phyloP scores from a whole-genome alignment of 257 asterid species.

The Solanum acaule region DNA sequence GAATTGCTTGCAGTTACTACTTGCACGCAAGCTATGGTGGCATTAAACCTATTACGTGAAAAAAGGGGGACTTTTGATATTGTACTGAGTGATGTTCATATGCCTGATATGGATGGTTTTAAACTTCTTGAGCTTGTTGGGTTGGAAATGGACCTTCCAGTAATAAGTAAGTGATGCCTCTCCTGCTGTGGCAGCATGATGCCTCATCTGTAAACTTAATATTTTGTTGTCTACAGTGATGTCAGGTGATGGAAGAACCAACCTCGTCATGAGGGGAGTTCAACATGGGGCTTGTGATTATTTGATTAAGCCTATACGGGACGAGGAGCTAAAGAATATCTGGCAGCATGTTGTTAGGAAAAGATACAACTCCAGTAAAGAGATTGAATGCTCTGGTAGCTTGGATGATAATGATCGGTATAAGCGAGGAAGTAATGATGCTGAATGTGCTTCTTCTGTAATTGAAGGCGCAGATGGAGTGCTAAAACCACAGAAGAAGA shows the following conservation, averaged over 20 bases:
- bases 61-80: slow-evolving; percentile 67
- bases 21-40: slow-evolving; percentile 62
- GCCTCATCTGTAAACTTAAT: not conserved
- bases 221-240: slow-evolving; percentile 52
- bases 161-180: slow-evolving; percentile 60
- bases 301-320: slow-evolving; percentile 76
- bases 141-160: slow-evolving; percentile 94
- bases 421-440: slow-evolving; percentile 38
- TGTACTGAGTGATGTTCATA: slow-evolving; percentile 86
- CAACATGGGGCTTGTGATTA: slow-evolving; percentile 94
- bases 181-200: not conserved
- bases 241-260: slow-evolving; percentile 74
- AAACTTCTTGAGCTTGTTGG: slow-evolving; percentile 88
- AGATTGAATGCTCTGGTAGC: slow-evolving; percentile 42
- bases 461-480: slow-evolving; percentile 44
- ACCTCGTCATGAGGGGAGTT: slow-evolving; percentile 77
- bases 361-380: slow-evolving; percentile 50
- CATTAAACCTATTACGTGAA: slow-evolving; percentile 63
- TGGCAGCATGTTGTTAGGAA: slow-evolving; percentile 95
- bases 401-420: slow-evolving; percentile 44
- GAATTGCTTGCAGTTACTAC: slow-evolving; percentile 56
- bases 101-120: slow-evolving; percentile 98
- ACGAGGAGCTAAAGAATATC: slow-evolving; percentile 72
- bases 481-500: slow-evolving; percentile 36
- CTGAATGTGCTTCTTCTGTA: slow-evolving; percentile 54